These are phyloP conservation scores for Epichloe festucae DNA, from an alignment of 2,329 filamentous ascomycete species.

Conservation along the genomic window DNA sequence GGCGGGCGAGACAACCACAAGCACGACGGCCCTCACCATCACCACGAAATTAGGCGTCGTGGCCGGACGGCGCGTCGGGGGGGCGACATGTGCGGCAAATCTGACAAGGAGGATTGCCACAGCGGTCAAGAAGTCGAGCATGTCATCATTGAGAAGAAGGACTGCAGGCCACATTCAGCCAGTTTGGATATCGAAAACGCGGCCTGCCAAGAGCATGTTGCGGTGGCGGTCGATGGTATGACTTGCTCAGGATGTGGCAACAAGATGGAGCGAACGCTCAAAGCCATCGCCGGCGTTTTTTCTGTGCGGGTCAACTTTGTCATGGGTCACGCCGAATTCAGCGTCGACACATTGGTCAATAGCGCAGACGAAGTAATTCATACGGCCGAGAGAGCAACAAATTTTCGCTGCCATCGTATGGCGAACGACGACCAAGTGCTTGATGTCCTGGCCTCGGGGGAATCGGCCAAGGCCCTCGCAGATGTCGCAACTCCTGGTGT, in stretches of 20 bases:
- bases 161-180: not conserved
- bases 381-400: slow-evolving; percentile 15
- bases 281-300: slow-evolving; percentile 16
- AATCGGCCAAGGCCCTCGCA: slow-evolving; percentile 11
- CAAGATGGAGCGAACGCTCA: slow-evolving; percentile 19
- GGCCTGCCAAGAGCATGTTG: slow-evolving; percentile 14
- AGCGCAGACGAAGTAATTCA: slow-evolving; percentile 17
- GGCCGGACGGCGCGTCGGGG: slow-evolving; percentile 8
- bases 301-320: slow-evolving; percentile 24
- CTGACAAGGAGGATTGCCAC: slow-evolving; percentile 7
- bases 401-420: slow-evolving; percentile 17
- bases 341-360: slow-evolving; percentile 13
- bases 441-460: slow-evolving; percentile 15
- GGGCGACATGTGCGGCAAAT: slow-evolving; percentile 1
- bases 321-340: slow-evolving; percentile 23
- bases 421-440: slow-evolving; percentile 15
- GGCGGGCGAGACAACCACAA: slow-evolving; percentile 5
- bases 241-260: slow-evolving; percentile 24
- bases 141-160: not conserved
- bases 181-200: slow-evolving; percentile 15
- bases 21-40: slow-evolving; percentile 8
- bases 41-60: slow-evolving; percentile 11
- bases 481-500: slow-evolving; percentile 13
- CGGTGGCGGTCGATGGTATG: slow-evolving; percentile 22
- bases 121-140: slow-evolving; percentile 6